Conservation (phyloP, 2,329 filamentous ascomycete genomes). For the Rutstroemia sp. region DNA sequence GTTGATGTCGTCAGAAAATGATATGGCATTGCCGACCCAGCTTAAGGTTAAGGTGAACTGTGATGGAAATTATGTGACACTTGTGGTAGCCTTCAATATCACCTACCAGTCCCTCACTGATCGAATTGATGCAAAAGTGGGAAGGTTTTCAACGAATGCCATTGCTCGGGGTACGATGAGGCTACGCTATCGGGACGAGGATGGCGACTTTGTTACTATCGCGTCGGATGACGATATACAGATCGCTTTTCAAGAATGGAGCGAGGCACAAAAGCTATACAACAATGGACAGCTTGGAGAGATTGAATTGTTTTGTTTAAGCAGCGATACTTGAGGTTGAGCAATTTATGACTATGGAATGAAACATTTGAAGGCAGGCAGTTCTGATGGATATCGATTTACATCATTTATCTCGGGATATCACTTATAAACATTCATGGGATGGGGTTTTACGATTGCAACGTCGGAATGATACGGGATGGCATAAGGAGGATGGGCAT, state of each 20-base stretch:
- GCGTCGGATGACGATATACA: slow-evolving; percentile 95
- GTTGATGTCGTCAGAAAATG: slow-evolving; percentile 29
- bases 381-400: slow-evolving; percentile 4
- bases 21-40: slow-evolving; percentile 59
- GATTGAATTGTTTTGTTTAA: slow-evolving; percentile 78
- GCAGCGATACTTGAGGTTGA: slow-evolving; percentile 30
- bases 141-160: slow-evolving; percentile 75
- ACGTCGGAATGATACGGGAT: slow-evolving; percentile 25
- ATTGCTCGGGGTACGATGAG: slow-evolving; percentile 78
- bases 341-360: background rate
- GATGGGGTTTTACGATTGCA: slow-evolving; percentile 23
- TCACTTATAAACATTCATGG: slow-evolving; percentile 14
- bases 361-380: background rate
- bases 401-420: slow-evolving; percentile 12
- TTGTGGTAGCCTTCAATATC: slow-evolving; percentile 96
- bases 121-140: slow-evolving; percentile 91
- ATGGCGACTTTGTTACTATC: slow-evolving; percentile 88
- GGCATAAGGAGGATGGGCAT: slow-evolving; percentile 17
- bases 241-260: slow-evolving; percentile 91
- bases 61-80: slow-evolving; percentile 82
- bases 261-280: slow-evolving; percentile 61
- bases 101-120: slow-evolving; percentile 90
- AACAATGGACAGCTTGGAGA: slow-evolving; percentile 70
- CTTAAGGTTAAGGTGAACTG: slow-evolving; percentile 95
- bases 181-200: slow-evolving; percentile 84